Conservation (phyloP, 1,139 yeast genomes). For the Lipomyces yarrowii region DNA sequence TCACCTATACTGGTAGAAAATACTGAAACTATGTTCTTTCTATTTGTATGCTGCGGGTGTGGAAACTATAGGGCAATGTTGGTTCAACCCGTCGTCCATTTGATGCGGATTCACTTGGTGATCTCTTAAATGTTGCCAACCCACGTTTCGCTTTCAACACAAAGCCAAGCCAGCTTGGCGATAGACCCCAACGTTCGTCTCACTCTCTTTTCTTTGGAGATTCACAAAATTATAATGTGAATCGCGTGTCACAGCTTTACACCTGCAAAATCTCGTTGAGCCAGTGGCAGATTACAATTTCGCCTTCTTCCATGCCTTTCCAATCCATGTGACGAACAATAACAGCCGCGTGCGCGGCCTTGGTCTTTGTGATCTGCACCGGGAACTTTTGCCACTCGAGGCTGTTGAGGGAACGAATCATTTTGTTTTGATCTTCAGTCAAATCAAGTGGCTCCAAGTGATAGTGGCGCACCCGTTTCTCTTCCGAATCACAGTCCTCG, state of each 20-base stretch:
- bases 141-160: too few relatives aligned
- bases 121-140: background rate
- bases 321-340: slow-evolving; percentile 62
- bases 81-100: background rate
- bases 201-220: background rate
- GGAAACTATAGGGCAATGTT: background rate
- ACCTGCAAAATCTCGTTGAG: slow-evolving; percentile 43
- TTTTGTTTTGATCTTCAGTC: slow-evolving; percentile 50
- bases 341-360: slow-evolving; percentile 78
- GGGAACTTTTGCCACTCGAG: slow-evolving; percentile 73
- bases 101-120: background rate
- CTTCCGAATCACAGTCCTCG: slow-evolving; percentile 18
- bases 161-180: background rate
- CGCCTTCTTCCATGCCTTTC: slow-evolving; percentile 65
- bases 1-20: too few relatives aligned
- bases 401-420: slow-evolving; percentile 59
- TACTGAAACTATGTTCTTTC: background rate
- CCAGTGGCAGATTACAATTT: slow-evolving; percentile 66
- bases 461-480: slow-evolving; percentile 21
- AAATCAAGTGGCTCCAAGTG: slow-evolving; percentile 28
- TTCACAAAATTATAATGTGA: background rate
- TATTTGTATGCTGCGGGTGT: background rate
- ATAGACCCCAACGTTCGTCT: background rate
- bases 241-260: background rate
- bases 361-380: slow-evolving; percentile 64